Conservation (phyloP, 2,329 filamentous ascomycete genomes). For the Scleromitrula shiraiana region DNA sequence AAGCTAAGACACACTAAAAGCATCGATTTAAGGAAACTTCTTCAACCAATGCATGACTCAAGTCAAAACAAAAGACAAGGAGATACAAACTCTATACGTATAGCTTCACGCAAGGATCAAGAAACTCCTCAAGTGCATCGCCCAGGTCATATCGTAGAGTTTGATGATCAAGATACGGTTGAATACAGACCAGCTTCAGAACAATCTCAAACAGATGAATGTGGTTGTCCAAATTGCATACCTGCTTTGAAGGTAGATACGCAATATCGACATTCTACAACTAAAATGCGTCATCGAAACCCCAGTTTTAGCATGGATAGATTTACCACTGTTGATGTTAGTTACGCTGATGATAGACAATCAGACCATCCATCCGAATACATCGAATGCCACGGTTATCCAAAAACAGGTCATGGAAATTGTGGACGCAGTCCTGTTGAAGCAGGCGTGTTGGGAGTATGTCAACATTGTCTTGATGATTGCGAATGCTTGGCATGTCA, state of each 20-base stretch:
- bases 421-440: constrained; percentile 16
- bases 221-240: neutral
- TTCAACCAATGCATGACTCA: too few relatives aligned
- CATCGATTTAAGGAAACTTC: too few relatives aligned
- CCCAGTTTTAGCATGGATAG: too few relatives aligned
- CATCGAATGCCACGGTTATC: constrained; percentile 21
- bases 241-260: constrained; percentile 13
- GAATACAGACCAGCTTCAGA: neutral
- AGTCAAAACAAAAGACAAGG: too few relatives aligned
- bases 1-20: too few relatives aligned
- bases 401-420: constrained; percentile 20
- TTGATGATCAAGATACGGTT: neutral
- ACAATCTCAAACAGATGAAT: neutral
- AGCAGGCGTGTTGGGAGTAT: constrained; percentile 21
- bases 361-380: constrained; percentile 2
- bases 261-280: constrained; percentile 20
- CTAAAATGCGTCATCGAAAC: neutral
- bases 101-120: too few relatives aligned
- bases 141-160: neutral
- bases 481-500: constrained; percentile 22
- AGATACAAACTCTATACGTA: too few relatives aligned
- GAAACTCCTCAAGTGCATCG: too few relatives aligned
- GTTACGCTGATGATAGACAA: too few relatives aligned
- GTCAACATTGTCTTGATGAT: constrained; percentile 26
- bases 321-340: too few relatives aligned